Conservation (phyloP, 164 flowering plant species). For the Chimonanthus salicifolius region DNA sequence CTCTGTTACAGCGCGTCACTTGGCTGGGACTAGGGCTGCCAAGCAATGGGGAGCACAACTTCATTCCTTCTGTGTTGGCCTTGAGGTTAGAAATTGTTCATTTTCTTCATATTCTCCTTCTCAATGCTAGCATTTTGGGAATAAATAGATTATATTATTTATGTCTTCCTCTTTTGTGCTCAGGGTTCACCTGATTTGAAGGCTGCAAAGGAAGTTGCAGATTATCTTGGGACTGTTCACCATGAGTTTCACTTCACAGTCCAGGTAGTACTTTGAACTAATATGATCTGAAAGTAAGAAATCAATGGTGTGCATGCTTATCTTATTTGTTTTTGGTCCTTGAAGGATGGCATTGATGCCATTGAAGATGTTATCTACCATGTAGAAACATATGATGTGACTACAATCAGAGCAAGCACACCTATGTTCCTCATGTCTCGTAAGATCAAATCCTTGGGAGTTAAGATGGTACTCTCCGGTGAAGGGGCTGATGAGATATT, state of each 20-base stretch:
- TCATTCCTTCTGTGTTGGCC: slow-evolving; percentile 93
- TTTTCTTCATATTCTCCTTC: not conserved
- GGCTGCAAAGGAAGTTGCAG: slow-evolving; percentile 93
- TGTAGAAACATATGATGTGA: slow-evolving; percentile 95
- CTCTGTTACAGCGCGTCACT: slow-evolving; percentile 67
- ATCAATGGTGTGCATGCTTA: not conserved
- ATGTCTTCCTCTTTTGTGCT: not conserved
- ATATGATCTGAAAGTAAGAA: not conserved
- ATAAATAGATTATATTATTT: too few species aligned
- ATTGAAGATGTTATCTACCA: slow-evolving; percentile 95
- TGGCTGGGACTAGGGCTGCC: slow-evolving; percentile 75
- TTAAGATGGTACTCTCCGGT: slow-evolving; percentile 94
- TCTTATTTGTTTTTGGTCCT: slow-evolving; percentile 13
- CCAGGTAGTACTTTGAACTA: slow-evolving; percentile 56
- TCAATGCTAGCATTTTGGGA: not conserved
- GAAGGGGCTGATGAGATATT: slow-evolving; percentile 96
- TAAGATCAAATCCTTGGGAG: slow-evolving; percentile 93
- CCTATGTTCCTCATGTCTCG: slow-evolving; percentile 98
- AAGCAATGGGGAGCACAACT: slow-evolving; percentile 87
- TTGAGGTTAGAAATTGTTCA: slow-evolving; percentile 42
- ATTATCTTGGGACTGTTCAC: slow-evolving; percentile 84
- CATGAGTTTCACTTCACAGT: slow-evolving; percentile 92
- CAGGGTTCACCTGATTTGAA: slow-evolving; percentile 95
- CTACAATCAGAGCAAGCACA: slow-evolving; percentile 95
- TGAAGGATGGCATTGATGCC: slow-evolving; percentile 89